Evolutionary conservation across 2,329 filamentous ascomycete species (phyloP).

Genomic region (Fusarium sp.): DNA sequence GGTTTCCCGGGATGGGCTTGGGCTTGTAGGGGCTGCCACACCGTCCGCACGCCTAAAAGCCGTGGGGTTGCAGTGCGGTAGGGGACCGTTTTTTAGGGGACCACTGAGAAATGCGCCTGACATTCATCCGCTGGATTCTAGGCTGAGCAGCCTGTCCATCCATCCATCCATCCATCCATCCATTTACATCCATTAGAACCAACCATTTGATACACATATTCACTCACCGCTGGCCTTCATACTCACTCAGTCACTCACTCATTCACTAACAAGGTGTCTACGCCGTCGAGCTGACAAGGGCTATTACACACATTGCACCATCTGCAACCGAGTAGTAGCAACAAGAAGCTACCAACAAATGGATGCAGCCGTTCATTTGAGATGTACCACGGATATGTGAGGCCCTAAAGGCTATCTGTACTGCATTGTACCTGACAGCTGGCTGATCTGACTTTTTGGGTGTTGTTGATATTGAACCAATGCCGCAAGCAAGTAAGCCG

Average conservation of each 20-base stretch:
- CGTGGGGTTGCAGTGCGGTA: constrained; percentile 41
- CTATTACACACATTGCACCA: constrained; percentile 24
- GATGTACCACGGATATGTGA: too few species aligned
- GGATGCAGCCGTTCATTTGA: neutral
- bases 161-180: neutral
- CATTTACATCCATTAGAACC: neutral
- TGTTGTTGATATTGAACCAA: constrained; percentile 16
- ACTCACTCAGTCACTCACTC: constrained; percentile 1
- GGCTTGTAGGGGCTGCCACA: constrained; percentile 35
- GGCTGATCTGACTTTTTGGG: constrained; percentile 12
- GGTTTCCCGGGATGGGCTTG: constrained; percentile 35
- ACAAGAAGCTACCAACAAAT: constrained; percentile 4
- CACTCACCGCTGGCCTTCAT: constrained; percentile 33
- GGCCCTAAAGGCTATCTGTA: neutral
- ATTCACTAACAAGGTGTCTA: constrained; percentile 10
- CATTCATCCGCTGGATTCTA: constrained; percentile 28
- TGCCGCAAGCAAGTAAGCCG: constrained; percentile 31
- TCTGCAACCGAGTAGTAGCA: constrained; percentile 18
- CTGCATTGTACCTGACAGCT: constrained; percentile 28
- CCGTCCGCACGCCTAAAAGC: constrained; percentile 28
- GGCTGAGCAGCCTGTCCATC: constrained; percentile 2
- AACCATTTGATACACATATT: constrained; percentile 6
- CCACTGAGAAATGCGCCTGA: constrained; percentile 35
- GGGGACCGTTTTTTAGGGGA: constrained; percentile 38
- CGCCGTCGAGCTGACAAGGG: constrained; percentile 11